Base-by-base conservation (phyloP, 2,329 filamentous ascomycete genomes). In the Teratosphaeria pseudoeucalypti region DNA sequence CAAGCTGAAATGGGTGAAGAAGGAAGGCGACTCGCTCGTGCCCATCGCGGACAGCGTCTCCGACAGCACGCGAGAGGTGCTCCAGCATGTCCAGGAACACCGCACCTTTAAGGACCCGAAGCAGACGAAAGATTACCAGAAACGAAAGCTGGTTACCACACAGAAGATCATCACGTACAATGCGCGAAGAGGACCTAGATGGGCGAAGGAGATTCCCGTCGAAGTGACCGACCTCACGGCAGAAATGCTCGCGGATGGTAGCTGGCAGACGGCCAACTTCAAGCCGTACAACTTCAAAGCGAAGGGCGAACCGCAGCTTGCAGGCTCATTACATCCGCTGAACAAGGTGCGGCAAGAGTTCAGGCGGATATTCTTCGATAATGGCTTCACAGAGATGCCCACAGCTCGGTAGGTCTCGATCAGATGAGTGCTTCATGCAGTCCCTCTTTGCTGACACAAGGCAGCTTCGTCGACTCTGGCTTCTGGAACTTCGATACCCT, bases 401-500 rank as follows among this genome's bases (percentile, higher is more conserved):
- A 96, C 92, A 56, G 88, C 88, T 77, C 85, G 89, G 78, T 81
- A 69, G 62, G 74, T 63, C 1, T 2, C 43, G 2, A 54, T 59
- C 19, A 52, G n/a, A 27, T 4, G 11, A 39, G 23, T 29, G 2
- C 14, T 12, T 27, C 79, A 75, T 73, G n/a, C 16, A 95, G 86
- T 6, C 29, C n/a, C 26, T 10, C 23, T 54, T 29, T 9, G 29
- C 64, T 66, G 37, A 65, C 56, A 34, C 2, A 6, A 23, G 32
- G 7, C 57, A 81, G 79, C 74, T 96, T 87, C 73, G 92, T 97
- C 63, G 94, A 99, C 78, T 92, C 92, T 12, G 92, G 92, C 54
- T 96, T 97, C 85, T 99, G 94, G 91, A 97, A 97, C 77, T 97
- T 97, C 75, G 92, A 97, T 72, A 86, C 92, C 27, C 89, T 99